Base-by-base conservation (phyloP, 176 grass and related monocot species). In the sorghum (Sorghum bicolor) region DNA sequence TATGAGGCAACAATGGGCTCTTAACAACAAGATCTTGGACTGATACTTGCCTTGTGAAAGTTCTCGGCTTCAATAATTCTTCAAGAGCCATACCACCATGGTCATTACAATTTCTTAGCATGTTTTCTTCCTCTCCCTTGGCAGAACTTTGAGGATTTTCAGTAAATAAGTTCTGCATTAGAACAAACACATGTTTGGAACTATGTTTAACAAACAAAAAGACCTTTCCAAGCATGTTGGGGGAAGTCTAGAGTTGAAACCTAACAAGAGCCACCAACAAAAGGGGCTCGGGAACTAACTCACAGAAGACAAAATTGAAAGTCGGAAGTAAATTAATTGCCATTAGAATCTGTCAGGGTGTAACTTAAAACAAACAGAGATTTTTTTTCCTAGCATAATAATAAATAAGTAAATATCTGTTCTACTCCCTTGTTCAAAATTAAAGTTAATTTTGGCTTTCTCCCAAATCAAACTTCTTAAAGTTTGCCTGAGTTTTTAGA, bases 11-110 rank as follows among this genome's bases (percentile, higher is more conserved):
- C 1, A 40, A 10, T 40, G 38, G 38, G 9, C 38, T 40, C 38
- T 40, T 40, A 40, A 40, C 38, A 40, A 9, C 38, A 4, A 40
- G 8, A 40, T 40, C 1, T 40, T 40, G 38, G 31, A 68, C 17
- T n/a, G 20, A 80, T 87, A 80, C 85, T 84, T 87, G 77, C 89
- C 89, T 91, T 44, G 85, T 81, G 82, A 87, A 87, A 19, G 85
- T 91, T n/a, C 32, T 87, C 64, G 72, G 76, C 71, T 84, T 87
- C 85, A 91, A 76, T 80, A 91, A 64, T 32, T 87, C 80, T 84
- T 87, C 89, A 71, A 91, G 76, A 64, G 81, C 76, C 12, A 75
- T 79, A 17, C 36, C 22, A 37, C 26, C 55, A 81, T 41, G 19
- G n/a, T 20, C 73, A 80, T 61, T 70, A 84, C 30, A 87, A 28